These are phyloP conservation scores for Vigna mungo DNA, from an alignment of 306 rosid genomes.

Conservation along the genomic window DNA sequence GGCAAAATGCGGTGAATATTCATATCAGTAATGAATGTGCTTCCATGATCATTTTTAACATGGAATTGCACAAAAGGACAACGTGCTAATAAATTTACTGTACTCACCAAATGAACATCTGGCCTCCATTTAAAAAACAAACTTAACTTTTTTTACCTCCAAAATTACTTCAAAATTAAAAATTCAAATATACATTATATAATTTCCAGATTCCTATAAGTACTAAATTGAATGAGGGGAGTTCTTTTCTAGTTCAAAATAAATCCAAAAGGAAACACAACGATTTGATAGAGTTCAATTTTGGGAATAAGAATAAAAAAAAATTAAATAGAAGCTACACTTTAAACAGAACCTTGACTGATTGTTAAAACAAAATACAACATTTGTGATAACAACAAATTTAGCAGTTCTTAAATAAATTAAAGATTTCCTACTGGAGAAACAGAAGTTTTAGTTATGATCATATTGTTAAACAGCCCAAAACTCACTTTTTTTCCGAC, in stretches of 20 bases:
- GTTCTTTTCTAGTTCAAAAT: not conserved
- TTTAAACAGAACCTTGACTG: not conserved
- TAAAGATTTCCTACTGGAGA: not conserved
- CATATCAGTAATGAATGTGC: constrained; percentile 20
- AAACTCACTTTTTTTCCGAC: not conserved
- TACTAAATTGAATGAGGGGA: not conserved
- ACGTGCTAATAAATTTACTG: not conserved
- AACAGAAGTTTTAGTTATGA: constrained; percentile 30
- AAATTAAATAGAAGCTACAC: not conserved
- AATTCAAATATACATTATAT: not conserved
- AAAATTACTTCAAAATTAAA: not conserved
- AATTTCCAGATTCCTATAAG: not conserved
- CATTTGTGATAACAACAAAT: constrained; percentile 4
- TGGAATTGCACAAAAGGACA: constrained; percentile 23
- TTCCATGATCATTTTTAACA: constrained; percentile 21
- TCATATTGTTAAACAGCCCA: constrained; percentile 13
- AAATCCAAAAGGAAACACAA: not conserved
- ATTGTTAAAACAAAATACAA: constrained; percentile 15
- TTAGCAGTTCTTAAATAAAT: not conserved
- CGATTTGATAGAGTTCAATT: not conserved
- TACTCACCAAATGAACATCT: not conserved
- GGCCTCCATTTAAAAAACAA: not conserved
- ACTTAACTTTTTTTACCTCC: not conserved
- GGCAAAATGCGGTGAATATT: constrained; percentile 19
- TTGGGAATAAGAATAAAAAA: not conserved